Percentiles rank a stretch among this genome's conserved stretches.
Evolutionary conservation across 1,284 basidiomycete genomes (phyloP).

Genomic region (Phellopilus nigrolimitatus): DNA sequence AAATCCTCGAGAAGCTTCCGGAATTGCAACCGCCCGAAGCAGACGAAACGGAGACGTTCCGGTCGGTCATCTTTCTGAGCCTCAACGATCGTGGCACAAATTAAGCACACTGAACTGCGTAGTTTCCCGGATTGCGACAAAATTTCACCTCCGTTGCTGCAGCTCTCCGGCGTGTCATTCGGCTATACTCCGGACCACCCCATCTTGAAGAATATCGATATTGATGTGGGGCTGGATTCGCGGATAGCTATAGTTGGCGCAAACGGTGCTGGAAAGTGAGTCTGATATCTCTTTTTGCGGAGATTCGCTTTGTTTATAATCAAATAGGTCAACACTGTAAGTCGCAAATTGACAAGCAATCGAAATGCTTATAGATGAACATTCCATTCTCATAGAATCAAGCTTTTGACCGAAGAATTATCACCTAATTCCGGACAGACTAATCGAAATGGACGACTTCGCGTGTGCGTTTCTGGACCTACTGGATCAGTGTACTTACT

Average conservation of each 20-base stretch:
- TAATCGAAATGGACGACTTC: slow-evolving; percentile 85
- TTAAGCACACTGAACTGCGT: background rate
- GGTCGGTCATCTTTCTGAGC: slow-evolving; percentile 20
- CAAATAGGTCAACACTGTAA: slow-evolving; percentile 15
- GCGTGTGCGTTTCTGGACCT: slow-evolving; percentile 51
- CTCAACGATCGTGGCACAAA: slow-evolving; percentile 7
- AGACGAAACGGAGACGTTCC: slow-evolving; percentile 86
- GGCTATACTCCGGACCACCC: slow-evolving; percentile 83
- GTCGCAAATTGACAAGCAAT: background rate
- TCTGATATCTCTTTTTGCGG: background rate
- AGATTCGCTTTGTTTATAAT: background rate
- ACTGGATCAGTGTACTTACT: slow-evolving; percentile 25
- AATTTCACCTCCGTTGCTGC: slow-evolving; percentile 93
- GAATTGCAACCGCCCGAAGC: slow-evolving; percentile 89
- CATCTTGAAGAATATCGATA: slow-evolving; percentile 79
- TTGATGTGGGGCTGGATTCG: slow-evolving; percentile 88
- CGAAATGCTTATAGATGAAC: background rate
- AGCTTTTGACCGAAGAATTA: slow-evolving; percentile 89
- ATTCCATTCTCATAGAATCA: slow-evolving; percentile 48
- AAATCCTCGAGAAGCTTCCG: slow-evolving; percentile 96
- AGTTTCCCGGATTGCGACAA: slow-evolving; percentile 93
- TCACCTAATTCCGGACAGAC: slow-evolving; percentile 79
- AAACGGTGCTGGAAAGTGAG: slow-evolving; percentile 72
- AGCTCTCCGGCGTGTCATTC: slow-evolving; percentile 89
- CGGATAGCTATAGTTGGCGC: slow-evolving; percentile 89